These are phyloP conservation scores for Phylloporus sp. DNA, from an alignment of 768 basidiomycete genomes.

Conservation along the genomic window DNA sequence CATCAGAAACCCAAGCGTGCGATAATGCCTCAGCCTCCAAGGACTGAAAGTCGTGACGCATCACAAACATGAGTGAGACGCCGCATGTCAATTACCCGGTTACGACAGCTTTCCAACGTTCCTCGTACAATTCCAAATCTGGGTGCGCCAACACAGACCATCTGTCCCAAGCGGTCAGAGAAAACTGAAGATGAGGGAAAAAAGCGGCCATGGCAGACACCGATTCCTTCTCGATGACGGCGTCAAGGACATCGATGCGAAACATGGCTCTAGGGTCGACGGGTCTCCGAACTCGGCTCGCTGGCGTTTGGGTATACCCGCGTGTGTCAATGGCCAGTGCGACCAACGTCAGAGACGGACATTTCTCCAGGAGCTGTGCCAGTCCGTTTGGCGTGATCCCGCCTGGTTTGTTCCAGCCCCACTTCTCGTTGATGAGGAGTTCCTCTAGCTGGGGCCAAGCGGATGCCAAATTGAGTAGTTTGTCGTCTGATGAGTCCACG, in stretches of 20 bases:
- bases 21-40: too few relatives aligned
- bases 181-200: not conserved
- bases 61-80: too few relatives aligned
- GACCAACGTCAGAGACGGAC: not conserved
- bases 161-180: not conserved
- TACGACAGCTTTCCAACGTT: not conserved
- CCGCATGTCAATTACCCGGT: too few relatives aligned
- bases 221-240: not conserved
- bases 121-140: not conserved
- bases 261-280: not conserved
- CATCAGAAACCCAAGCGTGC: too few relatives aligned
- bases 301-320: not conserved
- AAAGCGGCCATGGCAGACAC: slow-evolving; percentile 1
- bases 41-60: too few relatives aligned
- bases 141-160: not conserved
- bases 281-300: not conserved
- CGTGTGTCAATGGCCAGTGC: slow-evolving; percentile 9
- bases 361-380: not conserved
- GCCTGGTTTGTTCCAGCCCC: slow-evolving; percentile 3
- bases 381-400: slow-evolving; percentile 11
- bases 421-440: slow-evolving; percentile 4
- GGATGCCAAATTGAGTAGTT: not conserved
- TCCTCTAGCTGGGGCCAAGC: slow-evolving; percentile 9
- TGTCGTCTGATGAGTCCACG: not conserved
- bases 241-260: slow-evolving; percentile 1